These are phyloP conservation scores for Phytophthora foliorum DNA, from an alignment of 352 stramenopile species.

Conservation along the genomic window DNA sequence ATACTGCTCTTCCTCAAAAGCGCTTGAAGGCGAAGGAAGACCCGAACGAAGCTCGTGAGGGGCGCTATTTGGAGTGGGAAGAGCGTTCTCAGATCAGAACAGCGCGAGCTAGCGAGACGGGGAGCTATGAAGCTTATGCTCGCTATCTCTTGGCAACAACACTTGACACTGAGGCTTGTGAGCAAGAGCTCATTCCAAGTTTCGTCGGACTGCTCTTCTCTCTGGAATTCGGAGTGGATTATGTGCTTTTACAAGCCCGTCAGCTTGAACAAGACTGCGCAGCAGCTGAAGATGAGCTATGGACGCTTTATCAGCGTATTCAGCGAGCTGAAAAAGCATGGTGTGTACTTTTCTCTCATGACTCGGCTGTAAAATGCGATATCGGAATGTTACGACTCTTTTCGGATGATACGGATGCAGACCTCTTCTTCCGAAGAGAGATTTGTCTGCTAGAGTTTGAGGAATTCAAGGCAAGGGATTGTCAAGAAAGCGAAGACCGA, in stretches of 20 bases:
- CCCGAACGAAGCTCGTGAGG: constrained; percentile 3
- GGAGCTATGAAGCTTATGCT: constrained; percentile 61
- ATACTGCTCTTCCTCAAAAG: background rate
- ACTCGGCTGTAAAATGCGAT: constrained; percentile 2
- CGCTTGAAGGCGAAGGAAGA: background rate
- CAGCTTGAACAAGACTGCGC: constrained; percentile 53
- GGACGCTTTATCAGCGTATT: constrained; percentile 43
- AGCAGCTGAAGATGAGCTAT: constrained; percentile 44
- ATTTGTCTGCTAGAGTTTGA: constrained; percentile 51
- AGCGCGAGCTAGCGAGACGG: constrained; percentile 16
- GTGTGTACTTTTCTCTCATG: background rate
- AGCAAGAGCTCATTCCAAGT: constrained; percentile 56
- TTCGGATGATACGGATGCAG: constrained; percentile 46
- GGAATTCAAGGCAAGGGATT: constrained; percentile 8
- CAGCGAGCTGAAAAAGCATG: constrained; percentile 34
- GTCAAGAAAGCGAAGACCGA: background rate
- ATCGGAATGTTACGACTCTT: constrained; percentile 53
- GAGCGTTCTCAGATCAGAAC: background rate
- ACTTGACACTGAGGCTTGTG: constrained; percentile 55
- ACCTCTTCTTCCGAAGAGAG: constrained; percentile 63
- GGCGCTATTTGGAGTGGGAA: constrained; percentile 23
- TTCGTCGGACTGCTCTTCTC: constrained; percentile 74
- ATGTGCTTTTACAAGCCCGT: constrained; percentile 46
- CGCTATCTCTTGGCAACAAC: constrained; percentile 58
- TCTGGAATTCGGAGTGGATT: constrained; percentile 46